Evolutionary conservation across 306 rosid genomes (phyloP).

Genomic region (Styphnolobium japonicum): DNA sequence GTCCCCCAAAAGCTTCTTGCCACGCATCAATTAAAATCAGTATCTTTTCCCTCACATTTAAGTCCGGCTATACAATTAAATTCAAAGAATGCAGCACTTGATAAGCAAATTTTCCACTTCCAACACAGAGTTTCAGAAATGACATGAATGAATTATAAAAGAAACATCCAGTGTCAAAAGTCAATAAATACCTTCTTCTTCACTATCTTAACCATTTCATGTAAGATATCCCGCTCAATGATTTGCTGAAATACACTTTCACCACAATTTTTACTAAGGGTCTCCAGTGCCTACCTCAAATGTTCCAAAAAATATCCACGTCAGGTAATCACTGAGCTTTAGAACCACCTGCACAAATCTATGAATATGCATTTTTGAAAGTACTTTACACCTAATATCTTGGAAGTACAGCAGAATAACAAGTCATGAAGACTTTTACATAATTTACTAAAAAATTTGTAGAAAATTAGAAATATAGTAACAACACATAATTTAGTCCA

Average conservation of each 20-base stretch:
- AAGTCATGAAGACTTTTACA: neutral
- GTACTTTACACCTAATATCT: neutral
- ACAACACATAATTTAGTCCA: neutral
- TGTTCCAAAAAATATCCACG: constrained; percentile 13
- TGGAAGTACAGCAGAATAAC: constrained; percentile 11
- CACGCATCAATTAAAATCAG: constrained; percentile 78
- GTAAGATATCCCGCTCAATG: constrained; percentile 84
- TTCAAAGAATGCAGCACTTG: constrained; percentile 22
- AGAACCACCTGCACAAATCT: neutral
- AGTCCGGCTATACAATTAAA: constrained; percentile 77
- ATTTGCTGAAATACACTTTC: constrained; percentile 84
- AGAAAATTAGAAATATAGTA: neutral
- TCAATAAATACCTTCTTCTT: constrained; percentile 78
- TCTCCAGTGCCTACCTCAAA: constrained; percentile 77
- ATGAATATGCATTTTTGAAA: neutral
- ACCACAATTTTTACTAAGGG: constrained; percentile 91
- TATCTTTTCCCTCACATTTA: constrained; percentile 90
- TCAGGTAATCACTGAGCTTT: constrained; percentile 16
- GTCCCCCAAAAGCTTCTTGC: constrained; percentile 98
- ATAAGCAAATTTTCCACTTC: constrained; percentile 20
- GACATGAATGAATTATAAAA: constrained; percentile 20
- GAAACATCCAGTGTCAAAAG: constrained; percentile 2
- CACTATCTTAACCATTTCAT: constrained; percentile 94
- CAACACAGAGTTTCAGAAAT: neutral
- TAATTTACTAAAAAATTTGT: neutral